A percentile compares a stretch with the other conserved stretches of the same genome.
phyloP scores from a whole-genome alignment of 257 asterid species.

The Gentiana macrophylla region DNA sequence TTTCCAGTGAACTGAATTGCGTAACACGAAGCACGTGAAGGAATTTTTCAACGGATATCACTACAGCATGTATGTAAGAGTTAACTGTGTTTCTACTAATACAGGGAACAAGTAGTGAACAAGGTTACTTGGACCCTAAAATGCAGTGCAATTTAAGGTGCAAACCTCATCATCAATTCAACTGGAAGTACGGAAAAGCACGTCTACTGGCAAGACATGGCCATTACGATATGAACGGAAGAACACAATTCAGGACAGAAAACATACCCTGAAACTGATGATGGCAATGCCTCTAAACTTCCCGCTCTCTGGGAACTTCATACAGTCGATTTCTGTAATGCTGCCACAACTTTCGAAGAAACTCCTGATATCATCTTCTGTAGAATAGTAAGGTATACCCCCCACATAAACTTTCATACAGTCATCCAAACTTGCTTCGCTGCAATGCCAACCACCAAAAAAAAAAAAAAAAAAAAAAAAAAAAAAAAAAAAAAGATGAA shows the following conservation, averaged over 20 bases:
- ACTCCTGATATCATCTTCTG: constrained; percentile 91
- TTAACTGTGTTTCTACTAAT: too few species aligned
- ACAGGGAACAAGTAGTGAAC: too few species aligned
- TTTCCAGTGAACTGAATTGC: too few species aligned
- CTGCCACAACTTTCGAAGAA: constrained; percentile 92
- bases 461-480: not conserved
- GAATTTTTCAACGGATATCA: too few species aligned
- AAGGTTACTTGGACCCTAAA: too few species aligned
- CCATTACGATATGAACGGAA: too few species aligned
- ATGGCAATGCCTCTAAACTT: constrained; percentile 98
- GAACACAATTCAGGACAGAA: constrained; percentile 2
- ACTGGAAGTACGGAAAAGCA: not conserved
- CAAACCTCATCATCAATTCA: not conserved
- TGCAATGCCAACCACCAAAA: constrained; percentile 19
- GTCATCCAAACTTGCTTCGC: constrained; percentile 31
- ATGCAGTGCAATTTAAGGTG: too few species aligned
- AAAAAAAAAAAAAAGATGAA: not conserved
- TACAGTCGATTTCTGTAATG: constrained; percentile 68
- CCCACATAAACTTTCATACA: constrained; percentile 75
- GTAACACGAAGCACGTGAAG: too few species aligned
- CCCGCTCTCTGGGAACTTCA: constrained; percentile 81
- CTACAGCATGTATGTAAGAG: too few species aligned
- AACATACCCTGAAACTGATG: constrained; percentile 69
- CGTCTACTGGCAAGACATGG: too few species aligned
- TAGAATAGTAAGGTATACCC: constrained; percentile 93